A percentile compares a stretch with the other conserved stretches of the same genome.
phyloP scores from a whole-genome alignment of 2,329 filamentous ascomycete genomes.

The Colletotrichum sp. region DNA sequence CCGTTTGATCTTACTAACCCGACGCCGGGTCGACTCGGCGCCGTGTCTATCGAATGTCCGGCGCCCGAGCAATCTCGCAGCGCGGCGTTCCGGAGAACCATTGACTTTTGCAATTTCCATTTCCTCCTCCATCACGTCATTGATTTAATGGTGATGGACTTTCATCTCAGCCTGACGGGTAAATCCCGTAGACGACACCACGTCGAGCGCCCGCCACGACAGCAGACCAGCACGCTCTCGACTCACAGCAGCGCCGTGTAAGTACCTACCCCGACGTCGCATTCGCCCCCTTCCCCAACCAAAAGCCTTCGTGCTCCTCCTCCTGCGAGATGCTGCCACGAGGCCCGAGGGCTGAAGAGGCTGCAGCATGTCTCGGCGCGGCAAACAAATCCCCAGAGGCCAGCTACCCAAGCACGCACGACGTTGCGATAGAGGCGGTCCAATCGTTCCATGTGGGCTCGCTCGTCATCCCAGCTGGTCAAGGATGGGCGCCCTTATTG shows the following conservation, averaged over 20 bases:
- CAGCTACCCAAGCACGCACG: background rate
- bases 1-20: background rate
- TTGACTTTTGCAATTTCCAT: background rate
- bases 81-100: background rate
- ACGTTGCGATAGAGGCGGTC: background rate
- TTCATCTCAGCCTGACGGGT: background rate
- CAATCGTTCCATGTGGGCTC: conserved; percentile 1
- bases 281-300: background rate
- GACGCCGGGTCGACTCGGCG: background rate
- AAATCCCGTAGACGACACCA: background rate
- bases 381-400: background rate
- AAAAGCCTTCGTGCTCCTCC: background rate
- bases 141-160: background rate
- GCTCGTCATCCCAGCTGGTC: background rate
- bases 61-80: background rate
- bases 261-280: background rate
- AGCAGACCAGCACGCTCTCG: background rate
- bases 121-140: background rate
- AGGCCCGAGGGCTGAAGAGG: conserved; percentile 9
- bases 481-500: background rate
- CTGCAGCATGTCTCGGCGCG: conserved; percentile 15
- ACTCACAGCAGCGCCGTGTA: background rate
- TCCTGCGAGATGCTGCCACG: conserved; percentile 7
- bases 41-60: background rate
- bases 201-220: background rate